Evolutionary conservation across 768 basidiomycete genomes (phyloP).

Genomic region (Lactifluus pinguis): DNA sequence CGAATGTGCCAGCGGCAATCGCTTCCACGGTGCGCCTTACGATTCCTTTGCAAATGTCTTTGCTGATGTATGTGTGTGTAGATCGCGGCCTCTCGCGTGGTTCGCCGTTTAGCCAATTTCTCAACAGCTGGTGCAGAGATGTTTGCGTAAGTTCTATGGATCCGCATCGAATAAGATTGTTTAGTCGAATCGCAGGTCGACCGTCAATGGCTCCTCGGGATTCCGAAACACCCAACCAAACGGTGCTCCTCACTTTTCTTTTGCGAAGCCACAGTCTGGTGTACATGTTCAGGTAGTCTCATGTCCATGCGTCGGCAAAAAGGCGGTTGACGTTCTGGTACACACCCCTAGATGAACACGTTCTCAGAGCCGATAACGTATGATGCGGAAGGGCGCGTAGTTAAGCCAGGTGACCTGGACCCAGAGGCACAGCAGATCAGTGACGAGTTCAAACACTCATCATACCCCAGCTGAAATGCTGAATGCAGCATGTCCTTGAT

Average conservation of each 20-base stretch:
- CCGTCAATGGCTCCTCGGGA: conserved; percentile 17
- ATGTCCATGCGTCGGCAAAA: not conserved
- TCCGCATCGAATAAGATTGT: conserved; percentile 13
- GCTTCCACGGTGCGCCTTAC: not conserved
- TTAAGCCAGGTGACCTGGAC: conserved; percentile 40
- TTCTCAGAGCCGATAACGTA: conserved; percentile 37
- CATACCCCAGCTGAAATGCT: conserved; percentile 3
- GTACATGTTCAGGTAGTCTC: conserved; percentile 30
- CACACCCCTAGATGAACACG: conserved; percentile 1
- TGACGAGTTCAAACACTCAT: conserved; percentile 55
- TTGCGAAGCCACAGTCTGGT: conserved; percentile 18
- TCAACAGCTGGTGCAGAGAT: conserved; percentile 23
- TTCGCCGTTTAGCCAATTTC: conserved; percentile 51
- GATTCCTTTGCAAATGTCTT: not conserved
- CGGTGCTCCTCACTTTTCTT: conserved; percentile 10
- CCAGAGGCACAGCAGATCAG: conserved; percentile 50
- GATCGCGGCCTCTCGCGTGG: conserved; percentile 54
- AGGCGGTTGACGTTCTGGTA: not conserved
- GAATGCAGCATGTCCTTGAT: not conserved
- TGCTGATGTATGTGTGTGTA: conserved; percentile 19
- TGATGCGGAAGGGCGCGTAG: conserved; percentile 45
- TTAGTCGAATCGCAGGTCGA: conserved; percentile 14
- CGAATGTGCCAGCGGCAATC: conserved; percentile 52
- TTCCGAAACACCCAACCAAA: conserved; percentile 14
- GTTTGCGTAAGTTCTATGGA: conserved; percentile 19